Evolutionary conservation across 495 filamentous ascomycete species (phyloP), one percentile per base, ranked within the genome.

Genomic region (Hyaloscypha bicolor): DNA sequence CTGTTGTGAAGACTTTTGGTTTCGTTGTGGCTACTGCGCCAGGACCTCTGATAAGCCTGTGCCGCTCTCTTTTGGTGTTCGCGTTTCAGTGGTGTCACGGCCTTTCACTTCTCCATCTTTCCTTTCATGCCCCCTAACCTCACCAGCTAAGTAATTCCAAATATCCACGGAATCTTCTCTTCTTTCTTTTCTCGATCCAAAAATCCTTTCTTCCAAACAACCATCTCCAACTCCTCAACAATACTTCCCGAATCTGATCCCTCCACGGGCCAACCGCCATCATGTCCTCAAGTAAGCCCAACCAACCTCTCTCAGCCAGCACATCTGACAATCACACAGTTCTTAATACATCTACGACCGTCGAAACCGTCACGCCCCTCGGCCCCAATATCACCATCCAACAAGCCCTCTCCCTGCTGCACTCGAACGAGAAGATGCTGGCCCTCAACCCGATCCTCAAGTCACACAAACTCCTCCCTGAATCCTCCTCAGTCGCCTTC

Each of bases 381-480:
- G 42, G 65, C 22, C 21, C 70, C 19, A 55, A 65, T 42, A 62
- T 69, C 16, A 67, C 53, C 37, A 64, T 58, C 48, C 32, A 63
- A 19, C 62, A 69, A 56, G 60, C 64, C 37, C 53, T 72, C 53
- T 3, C 70, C 45, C 33, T 66, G 32, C 63, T 72, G 21, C 70
- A 72, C 67, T 30, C 62, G 29, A 30, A 25, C 9, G 55, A 63
- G 6, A 51, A 22, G 9, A 72, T 72, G 66, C 48, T 72, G 1
- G 45, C 55, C 55, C 60, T 72, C 4, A 72, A 72, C 60, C 67
- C 70, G 2, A 56, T 72, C 29, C 21, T 69, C 11, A 72, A 64
- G 56, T 69, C 66, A n/a, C 19, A 67, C 53, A 56, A 39, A 19
- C 48, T 31, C 0, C 65, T 68, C 57, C 64, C 68, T 6, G 37